phyloP scores from a whole-genome alignment of 345 rosid genomes.

The Syzygium aromaticum region DNA sequence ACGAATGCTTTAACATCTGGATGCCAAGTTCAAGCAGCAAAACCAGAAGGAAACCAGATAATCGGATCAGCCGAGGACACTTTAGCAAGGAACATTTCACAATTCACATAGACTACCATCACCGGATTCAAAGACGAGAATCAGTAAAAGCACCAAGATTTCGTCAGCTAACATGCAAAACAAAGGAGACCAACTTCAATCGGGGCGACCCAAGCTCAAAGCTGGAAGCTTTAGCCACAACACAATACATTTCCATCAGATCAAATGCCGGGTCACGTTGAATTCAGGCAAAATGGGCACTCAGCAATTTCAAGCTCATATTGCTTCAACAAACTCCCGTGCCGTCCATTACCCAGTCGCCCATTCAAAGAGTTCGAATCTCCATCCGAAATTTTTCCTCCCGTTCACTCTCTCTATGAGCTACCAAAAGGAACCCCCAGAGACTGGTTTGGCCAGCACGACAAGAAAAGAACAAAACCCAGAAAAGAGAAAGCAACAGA shows the following conservation, averaged over 20 bases:
- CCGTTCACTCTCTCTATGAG: background rate
- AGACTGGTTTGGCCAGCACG: background rate
- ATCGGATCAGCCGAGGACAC: background rate
- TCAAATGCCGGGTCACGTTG: background rate
- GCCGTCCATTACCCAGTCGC: background rate
- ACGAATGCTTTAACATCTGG: background rate
- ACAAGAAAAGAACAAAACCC: background rate
- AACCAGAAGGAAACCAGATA: background rate
- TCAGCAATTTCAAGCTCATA: background rate
- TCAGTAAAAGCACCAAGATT: background rate
- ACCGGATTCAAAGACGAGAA: background rate
- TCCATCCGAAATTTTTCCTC: background rate
- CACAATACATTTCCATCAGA: background rate
- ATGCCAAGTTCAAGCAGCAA: background rate
- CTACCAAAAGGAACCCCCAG: background rate
- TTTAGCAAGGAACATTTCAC: background rate
- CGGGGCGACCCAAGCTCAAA: background rate
- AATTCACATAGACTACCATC: background rate
- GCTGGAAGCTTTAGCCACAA: background rate
- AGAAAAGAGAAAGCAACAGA: background rate
- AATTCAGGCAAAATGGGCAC: background rate
- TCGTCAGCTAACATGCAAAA: background rate
- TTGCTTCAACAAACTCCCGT: background rate
- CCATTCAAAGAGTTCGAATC: background rate
- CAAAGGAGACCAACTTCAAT: background rate